phyloP scores from a whole-genome alignment of 352 stramenopile species.

The Pythium biforme region DNA sequence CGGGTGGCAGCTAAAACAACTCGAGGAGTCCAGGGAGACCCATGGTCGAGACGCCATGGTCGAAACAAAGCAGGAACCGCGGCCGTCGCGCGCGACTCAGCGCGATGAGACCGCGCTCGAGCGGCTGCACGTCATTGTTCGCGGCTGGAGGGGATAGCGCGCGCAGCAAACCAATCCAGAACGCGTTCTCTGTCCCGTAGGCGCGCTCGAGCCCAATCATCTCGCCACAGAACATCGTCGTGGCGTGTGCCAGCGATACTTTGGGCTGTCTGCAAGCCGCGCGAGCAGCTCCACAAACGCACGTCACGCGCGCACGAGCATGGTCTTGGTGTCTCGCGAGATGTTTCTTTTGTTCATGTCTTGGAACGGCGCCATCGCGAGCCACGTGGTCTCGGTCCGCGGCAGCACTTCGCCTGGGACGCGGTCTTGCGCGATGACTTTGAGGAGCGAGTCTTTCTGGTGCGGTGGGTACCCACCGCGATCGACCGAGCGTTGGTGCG shows the following conservation, averaged over 20 bases:
- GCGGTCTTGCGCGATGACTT: neutral
- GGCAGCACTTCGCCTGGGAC: neutral
- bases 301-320: neutral
- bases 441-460: too few species aligned
- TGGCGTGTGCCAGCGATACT: neutral
- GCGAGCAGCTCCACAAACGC: constrained; percentile 16
- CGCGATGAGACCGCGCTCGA: neutral
- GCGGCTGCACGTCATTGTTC: neutral
- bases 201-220: neutral
- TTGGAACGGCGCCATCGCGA: constrained; percentile 2
- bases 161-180: neutral
- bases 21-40: neutral
- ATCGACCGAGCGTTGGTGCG: too few species aligned
- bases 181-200: neutral
- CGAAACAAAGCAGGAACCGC: neutral
- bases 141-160: neutral
- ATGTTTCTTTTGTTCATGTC: neutral
- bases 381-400: neutral
- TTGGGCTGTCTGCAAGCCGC: neutral
- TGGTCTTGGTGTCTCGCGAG: neutral
- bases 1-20: neutral
- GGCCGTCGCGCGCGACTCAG: neutral
- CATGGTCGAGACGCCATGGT: neutral
- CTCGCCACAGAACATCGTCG: constrained; percentile 5
- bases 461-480: too few species aligned